These are phyloP conservation scores for Penicillium griseofulvum DNA, from an alignment of 2,329 filamentous ascomycete genomes.

Conservation along the genomic window DNA sequence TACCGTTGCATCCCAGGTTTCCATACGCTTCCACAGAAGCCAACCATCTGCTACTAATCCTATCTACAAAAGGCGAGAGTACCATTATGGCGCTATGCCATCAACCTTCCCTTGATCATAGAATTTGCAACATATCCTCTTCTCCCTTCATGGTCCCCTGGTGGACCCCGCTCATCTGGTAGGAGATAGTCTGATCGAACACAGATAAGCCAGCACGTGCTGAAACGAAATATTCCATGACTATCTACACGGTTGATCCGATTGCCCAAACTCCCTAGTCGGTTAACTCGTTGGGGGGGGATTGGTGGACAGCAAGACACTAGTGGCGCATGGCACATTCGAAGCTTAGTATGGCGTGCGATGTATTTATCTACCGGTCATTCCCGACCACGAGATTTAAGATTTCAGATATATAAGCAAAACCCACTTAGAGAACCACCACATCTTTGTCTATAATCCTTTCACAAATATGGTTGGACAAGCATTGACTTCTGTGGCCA, in stretches of 20 bases:
- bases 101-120: too few relatives aligned
- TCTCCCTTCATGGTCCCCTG: not conserved
- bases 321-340: conserved; percentile 11
- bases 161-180: too few relatives aligned
- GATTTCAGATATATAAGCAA: not conserved
- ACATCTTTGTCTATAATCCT: not conserved
- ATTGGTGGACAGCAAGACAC: not conserved
- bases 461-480: conserved; percentile 9
- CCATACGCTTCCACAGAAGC: not conserved
- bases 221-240: not conserved
- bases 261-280: not conserved
- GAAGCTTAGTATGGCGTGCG: conserved; percentile 14
- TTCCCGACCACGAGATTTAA: not conserved
- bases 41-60: not conserved
- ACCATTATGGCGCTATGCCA: fast-evolving
- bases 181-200: not conserved
- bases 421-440: not conserved
- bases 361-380: conserved; percentile 4
- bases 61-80: too few relatives aligned
- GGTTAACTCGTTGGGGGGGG: not conserved
- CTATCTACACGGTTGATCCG: not conserved
- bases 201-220: not conserved
- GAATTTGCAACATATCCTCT: not conserved
- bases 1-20: too few relatives aligned
- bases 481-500: conserved; percentile 26